Evolutionary conservation across 2,329 filamentous ascomycete genomes (phyloP).

Genomic region (Monosporascus sp.): DNA sequence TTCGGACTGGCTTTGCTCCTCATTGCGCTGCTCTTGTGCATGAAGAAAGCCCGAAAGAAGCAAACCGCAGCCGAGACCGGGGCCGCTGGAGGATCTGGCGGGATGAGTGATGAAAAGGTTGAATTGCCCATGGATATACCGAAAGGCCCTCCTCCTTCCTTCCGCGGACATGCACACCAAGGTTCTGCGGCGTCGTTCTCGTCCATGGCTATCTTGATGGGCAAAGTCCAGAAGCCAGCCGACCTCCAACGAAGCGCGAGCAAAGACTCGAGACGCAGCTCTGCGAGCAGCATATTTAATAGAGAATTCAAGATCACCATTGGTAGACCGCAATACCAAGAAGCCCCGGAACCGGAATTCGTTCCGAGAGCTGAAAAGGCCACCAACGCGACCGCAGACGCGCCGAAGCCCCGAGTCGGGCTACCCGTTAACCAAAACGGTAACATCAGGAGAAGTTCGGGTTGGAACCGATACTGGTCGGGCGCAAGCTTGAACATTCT

Average conservation of each 20-base stretch:
- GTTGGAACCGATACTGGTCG: conserved; percentile 75
- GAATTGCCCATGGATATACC: conserved; percentile 37
- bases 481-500: conserved; percentile 65
- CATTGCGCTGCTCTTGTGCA: conserved; percentile 63
- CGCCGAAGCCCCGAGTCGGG: conserved; percentile 29
- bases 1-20: conserved; percentile 67
- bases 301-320: conserved; percentile 60
- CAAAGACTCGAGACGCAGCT: conserved; percentile 47
- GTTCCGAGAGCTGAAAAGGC: conserved; percentile 14
- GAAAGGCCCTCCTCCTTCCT: conserved; percentile 37
- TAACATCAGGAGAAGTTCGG: conserved; percentile 56
- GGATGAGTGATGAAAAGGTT: conserved; percentile 52
- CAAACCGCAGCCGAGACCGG: conserved; percentile 44
- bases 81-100: conserved; percentile 38
- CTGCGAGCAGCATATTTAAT: conserved; percentile 51
- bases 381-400: conserved; percentile 11
- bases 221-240: conserved; percentile 44
- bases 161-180: conserved; percentile 47
- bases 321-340: conserved; percentile 54
- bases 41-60: conserved; percentile 56
- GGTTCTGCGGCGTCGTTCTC: conserved; percentile 54
- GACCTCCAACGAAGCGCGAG: conserved; percentile 49
- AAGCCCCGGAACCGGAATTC: conserved; percentile 25
- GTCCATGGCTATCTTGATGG: conserved; percentile 62
- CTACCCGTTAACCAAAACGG: conserved; percentile 31